Percentiles rank a stretch among this genome's conserved stretches.
Conservation (phyloP, 225 moss, liverwort and hornwort species). For the Sphagnum tenellum region DNA sequence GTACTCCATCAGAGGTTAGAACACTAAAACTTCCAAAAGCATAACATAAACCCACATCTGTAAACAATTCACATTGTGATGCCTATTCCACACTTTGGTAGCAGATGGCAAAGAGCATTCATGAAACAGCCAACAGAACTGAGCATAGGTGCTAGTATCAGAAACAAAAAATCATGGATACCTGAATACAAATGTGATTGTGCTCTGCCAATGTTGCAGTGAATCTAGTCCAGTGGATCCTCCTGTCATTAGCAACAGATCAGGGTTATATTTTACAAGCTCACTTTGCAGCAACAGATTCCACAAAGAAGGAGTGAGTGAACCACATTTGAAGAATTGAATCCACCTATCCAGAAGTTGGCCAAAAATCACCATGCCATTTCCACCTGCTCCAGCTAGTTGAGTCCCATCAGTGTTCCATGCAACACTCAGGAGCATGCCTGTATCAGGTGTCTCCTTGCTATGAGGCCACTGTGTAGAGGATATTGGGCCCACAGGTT, state of each 20-base stretch:
- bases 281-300: no score
- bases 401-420: constrained; percentile 94
- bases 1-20: no score
- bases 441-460: constrained; percentile 41
- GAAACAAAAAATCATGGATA: background rate
- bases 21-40: background rate
- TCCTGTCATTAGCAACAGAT: constrained; percentile 19
- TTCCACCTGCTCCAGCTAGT: constrained; percentile 44
- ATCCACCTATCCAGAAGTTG: constrained; percentile 54
- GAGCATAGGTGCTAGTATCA: no score
- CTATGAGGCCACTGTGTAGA: constrained; percentile 56
- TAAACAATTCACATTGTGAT: no score
- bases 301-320: no score
- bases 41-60: background rate
- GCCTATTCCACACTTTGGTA: no score
- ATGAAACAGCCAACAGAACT: background rate
- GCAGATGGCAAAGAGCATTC: background rate
- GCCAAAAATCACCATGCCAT: constrained; percentile 52
- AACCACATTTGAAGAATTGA: no score
- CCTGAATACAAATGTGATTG: constrained; percentile 66
- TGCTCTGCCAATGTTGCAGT: constrained; percentile 38
- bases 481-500: background rate
- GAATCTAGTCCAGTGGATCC: constrained; percentile 53
- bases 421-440: constrained; percentile 48
- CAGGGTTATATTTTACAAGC: no score